phyloP scores from a whole-genome alignment of 805 yeast species.

The Starmera amethionina region DNA sequence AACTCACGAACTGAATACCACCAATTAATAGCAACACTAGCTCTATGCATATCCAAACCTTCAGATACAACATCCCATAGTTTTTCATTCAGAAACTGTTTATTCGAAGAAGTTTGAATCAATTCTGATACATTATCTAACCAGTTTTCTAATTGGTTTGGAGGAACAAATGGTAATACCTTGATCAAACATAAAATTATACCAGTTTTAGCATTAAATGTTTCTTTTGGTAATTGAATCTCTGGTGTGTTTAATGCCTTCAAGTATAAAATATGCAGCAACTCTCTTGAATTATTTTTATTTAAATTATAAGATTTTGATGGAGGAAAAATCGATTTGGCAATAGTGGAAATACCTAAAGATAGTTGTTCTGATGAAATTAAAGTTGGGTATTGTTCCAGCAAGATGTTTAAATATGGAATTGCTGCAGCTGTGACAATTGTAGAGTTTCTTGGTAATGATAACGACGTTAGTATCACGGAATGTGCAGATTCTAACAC shows the following conservation, averaged over 20 bases:
- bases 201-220: conserved; percentile 33
- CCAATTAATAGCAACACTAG: conserved; percentile 47
- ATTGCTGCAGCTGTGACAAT: conserved; percentile 17
- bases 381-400: conserved; percentile 45
- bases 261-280: conserved; percentile 32
- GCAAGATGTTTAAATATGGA: conserved; percentile 35
- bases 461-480: conserved; percentile 32
- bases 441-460: conserved; percentile 12
- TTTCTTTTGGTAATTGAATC: conserved; percentile 13
- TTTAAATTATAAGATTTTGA: conserved; percentile 21
- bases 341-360: conserved; percentile 47
- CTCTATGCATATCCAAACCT: conserved; percentile 46
- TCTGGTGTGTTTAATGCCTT: conserved; percentile 31
- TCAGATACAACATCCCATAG: conserved; percentile 50
- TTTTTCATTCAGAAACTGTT: conserved; percentile 28
- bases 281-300: conserved; percentile 20
- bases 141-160: conserved; percentile 34
- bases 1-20: conserved; percentile 33
- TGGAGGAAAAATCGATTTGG: conserved; percentile 32
- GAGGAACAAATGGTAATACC: conserved; percentile 42
- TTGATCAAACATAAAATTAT: conserved; percentile 36
- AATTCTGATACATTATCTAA: conserved; percentile 32
- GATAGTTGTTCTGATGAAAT: conserved; percentile 46
- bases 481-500: conserved; percentile 59
- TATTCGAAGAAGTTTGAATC: conserved; percentile 26